Base-by-base conservation (phyloP, 306 rosid genomes). In the Trichosanthes cucumerina region DNA sequence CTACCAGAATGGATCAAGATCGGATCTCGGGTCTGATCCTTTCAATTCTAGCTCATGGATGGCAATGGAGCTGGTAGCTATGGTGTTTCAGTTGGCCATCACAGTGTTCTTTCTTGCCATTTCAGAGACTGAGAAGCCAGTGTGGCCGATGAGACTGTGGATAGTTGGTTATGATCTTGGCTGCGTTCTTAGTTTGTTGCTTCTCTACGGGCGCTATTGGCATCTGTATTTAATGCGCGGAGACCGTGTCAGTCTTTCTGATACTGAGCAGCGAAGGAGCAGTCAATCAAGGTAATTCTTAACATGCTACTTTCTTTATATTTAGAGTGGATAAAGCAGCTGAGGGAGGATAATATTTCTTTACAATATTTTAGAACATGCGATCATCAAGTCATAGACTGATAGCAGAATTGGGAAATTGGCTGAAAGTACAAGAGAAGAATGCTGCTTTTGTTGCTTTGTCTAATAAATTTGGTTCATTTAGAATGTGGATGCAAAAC, bases 131-230 rank as follows among this genome's bases (percentile, higher is more conserved):
- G 97, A 95, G 84, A 92, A 72, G 80, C 99, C 99, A 43, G 80
- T 95, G 88, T 92, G 97, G 99, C 99, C 99, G 53, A 91, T 95
- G 97, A 95, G 99, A 85, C 63, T 91, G 60, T 95, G 99, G 99
- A 84, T 91, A 46, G 74, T 87, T 79, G 97, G 97, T 66, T 92
- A 95, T 84, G 92, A 89, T 78, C 87, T 92, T 81, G 97, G 97
- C 0, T 92, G 93, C 81, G 23, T 86, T 73, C 97, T 95, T 75
- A 88, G 87, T 83, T 77, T 95, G 60, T 63, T 95, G 76, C 82
- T 92, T n/a, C 97, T 92, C 54, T 91, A 80, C 71, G 97, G 96
- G 0, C 97, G 99, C 60, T 89, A 85, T 77, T 81, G 83, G 81
- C 86, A 88, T 78, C 86, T 84, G 73, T 69, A 86, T 80, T 81